Evolutionary conservation across 2,329 filamentous ascomycete genomes (phyloP), one percentile per base, ranked within the genome.

Genomic region (Diaporthe velutina): DNA sequence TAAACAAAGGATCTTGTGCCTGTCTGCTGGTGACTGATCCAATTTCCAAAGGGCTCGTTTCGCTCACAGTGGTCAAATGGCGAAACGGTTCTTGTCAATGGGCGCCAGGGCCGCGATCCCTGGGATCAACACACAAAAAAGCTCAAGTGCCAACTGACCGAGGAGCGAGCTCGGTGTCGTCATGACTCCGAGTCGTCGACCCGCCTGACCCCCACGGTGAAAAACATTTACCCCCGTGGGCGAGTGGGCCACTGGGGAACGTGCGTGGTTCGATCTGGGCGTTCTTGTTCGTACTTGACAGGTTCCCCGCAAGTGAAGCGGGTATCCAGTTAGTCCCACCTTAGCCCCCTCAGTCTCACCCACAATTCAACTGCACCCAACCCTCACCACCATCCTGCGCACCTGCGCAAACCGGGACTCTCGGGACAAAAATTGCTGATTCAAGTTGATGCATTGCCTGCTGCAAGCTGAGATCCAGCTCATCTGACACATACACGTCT

Each of bases 151-250:
- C n/a, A n/a, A n/a, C n/a, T n/a, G n/a, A n/a, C n/a, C n/a, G n/a
- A n/a, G n/a, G n/a, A n/a, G n/a, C n/a, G n/a, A n/a, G n/a, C 19
- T 54, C 52, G 4, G 58, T 42, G 58, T 61, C 58, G 58, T 45
- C 60, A 48, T 64, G 60, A n/a, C n/a, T n/a, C n/a, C n/a, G 35
- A 40, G 13, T 25, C 6, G 33, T 48, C 19, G 58, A 25, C 58
- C 25, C 38, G n/a, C n/a, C n/a, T n/a, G n/a, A 22, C 7, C 58
- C 58, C 58, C 52, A 64, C 25, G 15, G 38, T n/a, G 57, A 42
- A 55, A 52, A 55, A 9, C 17, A 40, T 17, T 33, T 28, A 28
- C 45, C 50, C 66, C 50, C 66, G 30, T 70, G 66, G 66, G 66
- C 66, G 48, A n/a, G 13, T 45, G 42, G 48, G 22, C 6, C 17